phyloP scores from a whole-genome alignment of 2,329 filamentous ascomycete genomes.

The Colletotrichum liriopes region DNA sequence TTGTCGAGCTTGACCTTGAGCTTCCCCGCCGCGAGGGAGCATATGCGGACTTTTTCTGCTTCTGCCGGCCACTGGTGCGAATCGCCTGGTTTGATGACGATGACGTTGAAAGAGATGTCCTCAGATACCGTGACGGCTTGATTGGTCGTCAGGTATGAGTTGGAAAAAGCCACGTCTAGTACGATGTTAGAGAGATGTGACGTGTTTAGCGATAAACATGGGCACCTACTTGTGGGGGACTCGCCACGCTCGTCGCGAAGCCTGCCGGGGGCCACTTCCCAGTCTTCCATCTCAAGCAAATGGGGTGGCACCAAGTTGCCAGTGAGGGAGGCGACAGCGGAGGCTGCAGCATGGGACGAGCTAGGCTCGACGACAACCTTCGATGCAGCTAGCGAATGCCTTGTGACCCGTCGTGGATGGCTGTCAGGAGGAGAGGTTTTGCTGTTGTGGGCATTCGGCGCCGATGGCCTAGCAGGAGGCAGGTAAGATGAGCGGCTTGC shows the following conservation, averaged over 20 bases:
- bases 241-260: conserved; percentile 49
- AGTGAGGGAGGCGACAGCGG: background rate
- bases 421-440: background rate
- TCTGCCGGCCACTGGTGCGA: conserved; percentile 51
- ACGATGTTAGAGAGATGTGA: background rate
- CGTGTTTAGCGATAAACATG: too few species aligned
- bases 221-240: conserved; percentile 54
- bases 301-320: conserved; percentile 7
- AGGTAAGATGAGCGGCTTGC: background rate
- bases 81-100: conserved; percentile 58
- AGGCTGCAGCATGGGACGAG: background rate
- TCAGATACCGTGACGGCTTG: conserved; percentile 55
- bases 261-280: conserved; percentile 63
- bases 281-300: conserved; percentile 57
- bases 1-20: conserved; percentile 55
- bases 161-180: conserved; percentile 62
- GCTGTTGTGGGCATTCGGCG: background rate
- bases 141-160: conserved; percentile 56
- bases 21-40: conserved; percentile 60
- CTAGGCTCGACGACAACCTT: background rate
- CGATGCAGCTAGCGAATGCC: conserved; percentile 8
- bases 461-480: background rate
- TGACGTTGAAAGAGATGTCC: conserved; percentile 58
- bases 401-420: conserved; percentile 22
- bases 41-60: conserved; percentile 54